A percentile compares a stretch with the other conserved stretches of the same genome.
These are phyloP conservation scores for Esteya vermicola DNA, from an alignment of 2,329 filamentous ascomycete species.

Conservation along the genomic window DNA sequence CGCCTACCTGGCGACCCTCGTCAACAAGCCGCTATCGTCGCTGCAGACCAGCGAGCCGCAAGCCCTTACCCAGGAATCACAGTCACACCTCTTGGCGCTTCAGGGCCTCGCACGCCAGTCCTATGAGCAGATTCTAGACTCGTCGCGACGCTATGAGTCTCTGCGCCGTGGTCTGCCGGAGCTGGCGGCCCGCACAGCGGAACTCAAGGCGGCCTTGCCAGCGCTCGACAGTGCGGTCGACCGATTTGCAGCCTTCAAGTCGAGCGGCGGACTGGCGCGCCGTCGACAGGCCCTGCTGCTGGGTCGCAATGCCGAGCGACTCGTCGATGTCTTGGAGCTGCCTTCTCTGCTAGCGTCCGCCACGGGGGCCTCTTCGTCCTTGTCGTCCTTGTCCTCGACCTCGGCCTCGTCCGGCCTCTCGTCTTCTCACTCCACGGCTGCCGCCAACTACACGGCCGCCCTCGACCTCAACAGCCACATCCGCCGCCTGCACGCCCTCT, in stretches of 20 bases:
- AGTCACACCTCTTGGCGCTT: constrained; percentile 67
- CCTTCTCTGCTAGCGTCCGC: constrained; percentile 74
- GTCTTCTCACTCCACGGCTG: constrained; percentile 19
- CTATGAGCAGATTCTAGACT: constrained; percentile 70
- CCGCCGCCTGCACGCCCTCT: constrained; percentile 67
- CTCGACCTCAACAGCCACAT: constrained; percentile 91
- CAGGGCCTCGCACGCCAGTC: constrained; percentile 84
- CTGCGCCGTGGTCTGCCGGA: constrained; percentile 58
- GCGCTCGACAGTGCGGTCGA: constrained; percentile 66
- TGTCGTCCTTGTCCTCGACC: background rate
- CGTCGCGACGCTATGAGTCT: constrained; percentile 62
- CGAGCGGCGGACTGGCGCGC: constrained; percentile 44
- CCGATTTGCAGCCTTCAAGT: constrained; percentile 52
- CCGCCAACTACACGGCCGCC: constrained; percentile 73
- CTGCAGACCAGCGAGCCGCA: constrained; percentile 65
- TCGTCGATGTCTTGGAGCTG: constrained; percentile 83
- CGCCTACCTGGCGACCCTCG: constrained; percentile 63
- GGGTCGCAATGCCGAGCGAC: constrained; percentile 72
- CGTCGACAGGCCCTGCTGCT: constrained; percentile 71
- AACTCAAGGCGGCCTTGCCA: constrained; percentile 60
- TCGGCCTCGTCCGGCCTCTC: background rate
- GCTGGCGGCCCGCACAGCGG: constrained; percentile 49
- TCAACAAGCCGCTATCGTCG: constrained; percentile 60
- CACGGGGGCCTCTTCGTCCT: constrained; percentile 28
- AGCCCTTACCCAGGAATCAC: constrained; percentile 64